Evolutionary conservation across 2,329 filamentous ascomycete species (phyloP).

Genomic region (Fusarium napiforme): DNA sequence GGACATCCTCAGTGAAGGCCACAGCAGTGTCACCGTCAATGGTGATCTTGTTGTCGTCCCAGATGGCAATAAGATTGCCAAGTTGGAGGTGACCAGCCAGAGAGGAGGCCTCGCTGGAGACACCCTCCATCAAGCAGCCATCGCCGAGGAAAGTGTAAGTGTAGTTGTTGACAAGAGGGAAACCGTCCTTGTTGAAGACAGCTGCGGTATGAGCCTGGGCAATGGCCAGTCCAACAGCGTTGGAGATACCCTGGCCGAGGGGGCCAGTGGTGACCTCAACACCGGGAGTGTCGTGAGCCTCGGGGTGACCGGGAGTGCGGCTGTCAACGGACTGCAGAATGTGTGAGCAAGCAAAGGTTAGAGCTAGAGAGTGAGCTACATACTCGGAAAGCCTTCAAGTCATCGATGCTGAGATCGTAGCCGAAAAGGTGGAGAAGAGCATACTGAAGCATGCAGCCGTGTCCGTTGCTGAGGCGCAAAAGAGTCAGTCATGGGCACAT

Average conservation of each 20-base stretch:
- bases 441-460: conserved; percentile 99
- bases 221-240: conserved; percentile 97
- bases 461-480: conserved; percentile 78
- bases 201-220: conserved; percentile 92
- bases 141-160: conserved; percentile 98
- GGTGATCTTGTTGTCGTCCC: conserved; percentile 98
- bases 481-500: conserved; percentile 25
- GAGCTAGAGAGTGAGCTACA: conserved; percentile 52
- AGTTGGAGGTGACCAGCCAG: conserved; percentile 96
- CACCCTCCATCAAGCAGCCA: conserved; percentile 98
- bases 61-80: conserved; percentile 96
- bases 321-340: conserved; percentile 61
- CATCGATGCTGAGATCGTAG: conserved; percentile 86
- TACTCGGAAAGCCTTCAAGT: conserved; percentile 97
- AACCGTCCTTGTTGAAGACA: conserved; percentile 96
- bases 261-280: conserved; percentile 98
- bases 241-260: conserved; percentile 96
- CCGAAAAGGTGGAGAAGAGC: conserved; percentile 96
- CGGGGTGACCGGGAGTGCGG: conserved; percentile 96
- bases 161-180: conserved; percentile 92
- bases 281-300: conserved; percentile 95
- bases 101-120: conserved; percentile 91
- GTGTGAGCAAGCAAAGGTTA: conserved; percentile 11
- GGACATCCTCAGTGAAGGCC: conserved; percentile 96
- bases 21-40: conserved; percentile 95